A percentile compares a stretch with the other conserved stretches of the same genome.
phyloP scores from a whole-genome alignment of 2,329 filamentous ascomycete genomes.

The Aspergillus luchuensis region DNA sequence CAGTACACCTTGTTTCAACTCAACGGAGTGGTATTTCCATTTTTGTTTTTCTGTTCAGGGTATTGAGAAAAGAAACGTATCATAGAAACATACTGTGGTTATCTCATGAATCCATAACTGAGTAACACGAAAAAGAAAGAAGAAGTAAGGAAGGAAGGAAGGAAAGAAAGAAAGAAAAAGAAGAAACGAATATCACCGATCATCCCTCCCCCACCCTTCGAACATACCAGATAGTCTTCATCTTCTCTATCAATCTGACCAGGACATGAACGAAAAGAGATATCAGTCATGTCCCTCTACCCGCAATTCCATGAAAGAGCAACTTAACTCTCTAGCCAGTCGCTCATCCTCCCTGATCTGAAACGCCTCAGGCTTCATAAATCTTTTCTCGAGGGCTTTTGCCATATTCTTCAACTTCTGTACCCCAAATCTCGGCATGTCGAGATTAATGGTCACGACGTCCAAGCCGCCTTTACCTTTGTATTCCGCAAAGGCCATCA shows the following conservation, averaged over 20 bases:
- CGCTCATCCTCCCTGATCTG: constrained; percentile 23
- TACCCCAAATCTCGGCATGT: constrained; percentile 16
- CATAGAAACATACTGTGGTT: too few relatives aligned
- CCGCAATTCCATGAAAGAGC: constrained; percentile 11
- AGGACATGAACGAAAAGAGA: too few relatives aligned
- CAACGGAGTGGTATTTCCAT: background rate
- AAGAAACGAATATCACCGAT: too few relatives aligned
- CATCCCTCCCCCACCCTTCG: too few relatives aligned
- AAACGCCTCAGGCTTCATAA: constrained; percentile 22
- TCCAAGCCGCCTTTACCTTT: constrained; percentile 13
- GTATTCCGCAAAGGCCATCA: constrained; percentile 18
- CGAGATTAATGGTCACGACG: constrained; percentile 19
- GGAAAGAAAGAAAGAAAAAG: too few relatives aligned
- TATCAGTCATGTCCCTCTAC: too few relatives aligned
- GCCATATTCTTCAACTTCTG: constrained; percentile 17
- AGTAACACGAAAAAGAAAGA: too few relatives aligned
- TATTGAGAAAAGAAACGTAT: background rate
- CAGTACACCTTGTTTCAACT: background rate
- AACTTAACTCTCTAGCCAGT: constrained; percentile 17
- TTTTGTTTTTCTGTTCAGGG: background rate
- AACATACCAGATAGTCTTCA: too few relatives aligned
- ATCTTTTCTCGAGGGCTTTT: constrained; percentile 19
- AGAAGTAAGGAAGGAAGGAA: too few relatives aligned
- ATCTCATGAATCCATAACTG: too few relatives aligned
- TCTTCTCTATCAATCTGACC: too few relatives aligned